Percentiles rank a stretch among this genome's conserved stretches.
These are phyloP conservation scores for Sordaria brevicollis DNA, from an alignment of 495 filamentous ascomycete genomes.

Conservation along the genomic window DNA sequence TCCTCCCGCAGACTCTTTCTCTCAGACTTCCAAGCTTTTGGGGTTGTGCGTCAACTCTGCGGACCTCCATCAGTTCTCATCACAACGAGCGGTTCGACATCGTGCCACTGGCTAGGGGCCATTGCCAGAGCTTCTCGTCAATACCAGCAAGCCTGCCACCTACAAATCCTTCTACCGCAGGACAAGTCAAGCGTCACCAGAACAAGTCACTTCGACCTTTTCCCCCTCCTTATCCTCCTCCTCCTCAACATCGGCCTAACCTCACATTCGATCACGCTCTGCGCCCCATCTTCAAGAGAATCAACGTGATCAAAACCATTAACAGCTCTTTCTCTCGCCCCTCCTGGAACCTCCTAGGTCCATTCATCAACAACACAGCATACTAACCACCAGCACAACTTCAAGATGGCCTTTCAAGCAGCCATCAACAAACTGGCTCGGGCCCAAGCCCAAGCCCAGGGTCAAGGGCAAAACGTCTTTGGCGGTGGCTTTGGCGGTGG, in stretches of 20 bases:
- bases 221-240: neutral
- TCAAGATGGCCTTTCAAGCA: too few relatives aligned
- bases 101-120: too few relatives aligned
- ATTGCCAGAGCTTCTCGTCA: neutral
- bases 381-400: neutral
- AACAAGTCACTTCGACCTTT: neutral
- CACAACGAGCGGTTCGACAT: too few relatives aligned
- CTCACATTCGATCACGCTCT: neutral
- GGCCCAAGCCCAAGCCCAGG: too few relatives aligned
- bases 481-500: too few relatives aligned
- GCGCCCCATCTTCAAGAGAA: neutral
- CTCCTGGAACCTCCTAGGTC: neutral
- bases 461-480: too few relatives aligned
- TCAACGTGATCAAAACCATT: neutral
- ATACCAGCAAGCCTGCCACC: constrained; percentile 22
- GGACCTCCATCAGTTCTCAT: too few relatives aligned
- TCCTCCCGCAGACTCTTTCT: too few relatives aligned
- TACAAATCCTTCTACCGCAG: constrained; percentile 43
- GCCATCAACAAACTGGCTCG: too few relatives aligned
- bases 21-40: too few relatives aligned
- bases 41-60: too few relatives aligned
- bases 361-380: neutral
- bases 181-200: constrained; percentile 9
- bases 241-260: neutral
- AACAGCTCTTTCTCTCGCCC: neutral